Conservation (phyloP, 148 eudicot genomes). For the Rhododendron ovatum region DNA sequence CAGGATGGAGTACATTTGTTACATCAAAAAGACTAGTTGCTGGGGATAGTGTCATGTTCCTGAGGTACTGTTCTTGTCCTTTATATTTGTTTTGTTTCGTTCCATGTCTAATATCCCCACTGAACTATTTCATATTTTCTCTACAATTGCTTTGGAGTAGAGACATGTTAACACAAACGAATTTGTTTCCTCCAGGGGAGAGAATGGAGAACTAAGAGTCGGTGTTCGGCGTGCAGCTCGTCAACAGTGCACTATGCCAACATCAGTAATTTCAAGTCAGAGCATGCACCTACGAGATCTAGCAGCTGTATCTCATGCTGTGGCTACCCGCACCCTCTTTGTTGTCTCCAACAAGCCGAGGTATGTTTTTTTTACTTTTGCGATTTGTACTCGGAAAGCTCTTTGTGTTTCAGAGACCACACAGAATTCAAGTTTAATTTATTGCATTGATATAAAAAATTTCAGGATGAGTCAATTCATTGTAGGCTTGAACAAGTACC, state of each 20-base stretch:
- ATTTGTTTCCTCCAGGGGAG: slow-evolving; percentile 44
- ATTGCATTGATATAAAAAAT: not conserved
- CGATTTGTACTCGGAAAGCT: not conserved
- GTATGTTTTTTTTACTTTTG: slow-evolving; percentile 19
- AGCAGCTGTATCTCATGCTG: slow-evolving; percentile 86
- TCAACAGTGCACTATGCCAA: slow-evolving; percentile 69
- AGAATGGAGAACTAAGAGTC: slow-evolving; percentile 70
- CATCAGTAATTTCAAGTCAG: slow-evolving; percentile 80
- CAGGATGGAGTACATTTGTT: slow-evolving; percentile 98
- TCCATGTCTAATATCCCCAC: not conserved
- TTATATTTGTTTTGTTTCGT: not conserved
- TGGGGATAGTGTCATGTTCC: slow-evolving; percentile 86
- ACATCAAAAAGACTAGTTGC: slow-evolving; percentile 88
- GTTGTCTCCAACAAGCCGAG: slow-evolving; percentile 90
- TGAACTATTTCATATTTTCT: not conserved
- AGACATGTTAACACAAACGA: not conserved
- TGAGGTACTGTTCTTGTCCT: slow-evolving; percentile 48
- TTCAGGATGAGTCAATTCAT: slow-evolving; percentile 89
- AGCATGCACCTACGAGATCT: slow-evolving; percentile 95
- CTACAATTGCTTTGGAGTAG: not conserved
- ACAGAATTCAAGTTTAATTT: not conserved
- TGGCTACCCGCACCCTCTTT: slow-evolving; percentile 51
- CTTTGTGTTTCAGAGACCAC: not conserved
- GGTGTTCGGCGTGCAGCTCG: slow-evolving; percentile 76
- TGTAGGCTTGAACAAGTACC: slow-evolving; percentile 80